Evolutionary conservation across 139 green algal species (phyloP), one percentile per base, ranked within the genome.

Genomic region (Parachlorella kessleri): DNA sequence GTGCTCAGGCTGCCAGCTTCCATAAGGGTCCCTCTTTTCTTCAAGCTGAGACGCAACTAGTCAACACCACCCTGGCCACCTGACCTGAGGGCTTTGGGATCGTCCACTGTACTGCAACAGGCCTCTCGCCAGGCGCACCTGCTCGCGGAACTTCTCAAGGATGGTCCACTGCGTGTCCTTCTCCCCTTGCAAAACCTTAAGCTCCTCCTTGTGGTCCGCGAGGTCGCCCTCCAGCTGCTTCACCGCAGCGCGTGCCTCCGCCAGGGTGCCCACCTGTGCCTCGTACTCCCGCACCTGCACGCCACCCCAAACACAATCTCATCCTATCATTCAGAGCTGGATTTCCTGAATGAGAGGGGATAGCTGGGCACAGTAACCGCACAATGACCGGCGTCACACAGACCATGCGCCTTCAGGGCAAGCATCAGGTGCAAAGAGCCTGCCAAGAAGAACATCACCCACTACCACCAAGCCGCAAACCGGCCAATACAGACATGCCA

Each of bases 131-230:
- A n/a, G n/a, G n/a, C 32, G 42, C 73, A 79, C 77, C 37, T 79
- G 63, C 35, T 83, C 73, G 26, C 66, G 41, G 72, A 83, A 78
- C 67, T 85, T 88, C 36, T 55, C 55, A 14, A 89, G 63, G 72
- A 89, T 88, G 30, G 72, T 66, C 18, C 66, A 35, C 65, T 84
- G 80, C 72, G 66, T 70, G 28, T 76, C 28, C 48, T 66, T 74
- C 66, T 88, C 84, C 54, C 78, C 35, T 21, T 48, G 64, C 42
- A 88, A 48, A 28, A 70, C 66, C 30, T 67, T 48, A 30, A 81
- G 41, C 69, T 86, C 73, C 35, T 33, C 78, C 23, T 88, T 77
- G 35, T 75, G 33, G 55, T 87, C 77, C 53, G 70, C 79, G 28
- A 88, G 48, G 30, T 53, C 59, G 7, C 40, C 66, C 28, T 72